A percentile compares a stretch with the other conserved stretches of the same genome.
Evolutionary conservation across 2,329 filamentous ascomycete species (phyloP).

Genomic region (Colletotrichum nymphaeae): DNA sequence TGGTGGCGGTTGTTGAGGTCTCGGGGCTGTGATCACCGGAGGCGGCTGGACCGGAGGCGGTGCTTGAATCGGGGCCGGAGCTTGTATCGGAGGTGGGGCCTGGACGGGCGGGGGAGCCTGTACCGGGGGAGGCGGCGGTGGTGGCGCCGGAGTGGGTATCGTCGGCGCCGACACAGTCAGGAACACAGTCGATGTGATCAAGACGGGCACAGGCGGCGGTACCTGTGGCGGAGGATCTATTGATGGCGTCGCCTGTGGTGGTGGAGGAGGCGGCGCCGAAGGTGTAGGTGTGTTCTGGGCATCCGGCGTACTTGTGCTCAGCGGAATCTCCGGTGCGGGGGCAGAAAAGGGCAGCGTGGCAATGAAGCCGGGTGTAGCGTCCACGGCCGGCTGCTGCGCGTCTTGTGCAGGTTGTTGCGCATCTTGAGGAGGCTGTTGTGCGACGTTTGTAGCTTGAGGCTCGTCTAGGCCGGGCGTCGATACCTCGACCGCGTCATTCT

Average conservation of each 20-base stretch:
- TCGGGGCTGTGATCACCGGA: not conserved
- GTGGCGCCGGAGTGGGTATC: not conserved
- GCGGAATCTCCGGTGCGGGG: not conserved
- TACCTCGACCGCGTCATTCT: not conserved
- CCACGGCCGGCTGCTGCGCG: not conserved
- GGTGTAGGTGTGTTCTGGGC: not conserved
- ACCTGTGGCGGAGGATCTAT: not conserved
- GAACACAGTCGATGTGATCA: not conserved
- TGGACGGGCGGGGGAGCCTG: not conserved
- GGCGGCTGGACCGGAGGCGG: not conserved
- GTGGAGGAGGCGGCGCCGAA: not conserved
- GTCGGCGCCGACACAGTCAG: not conserved
- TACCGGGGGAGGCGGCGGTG: not conserved
- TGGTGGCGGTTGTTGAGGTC: not conserved
- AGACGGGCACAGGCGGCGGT: not conserved
- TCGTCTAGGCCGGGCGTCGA: not conserved
- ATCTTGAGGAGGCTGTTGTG: slow-evolving; percentile 1
- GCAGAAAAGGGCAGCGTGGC: slow-evolving; percentile 21
- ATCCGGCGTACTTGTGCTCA: not conserved
- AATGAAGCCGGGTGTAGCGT: slow-evolving; percentile 18
- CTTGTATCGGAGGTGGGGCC: not conserved
- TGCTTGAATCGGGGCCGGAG: not conserved
- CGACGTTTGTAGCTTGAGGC: not conserved
- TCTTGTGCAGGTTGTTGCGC: slow-evolving; percentile 3
- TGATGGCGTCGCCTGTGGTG: not conserved